phyloP scores from a whole-genome alignment of 2,329 filamentous ascomycete genomes.

The Paraconiothyrium brasiliense region DNA sequence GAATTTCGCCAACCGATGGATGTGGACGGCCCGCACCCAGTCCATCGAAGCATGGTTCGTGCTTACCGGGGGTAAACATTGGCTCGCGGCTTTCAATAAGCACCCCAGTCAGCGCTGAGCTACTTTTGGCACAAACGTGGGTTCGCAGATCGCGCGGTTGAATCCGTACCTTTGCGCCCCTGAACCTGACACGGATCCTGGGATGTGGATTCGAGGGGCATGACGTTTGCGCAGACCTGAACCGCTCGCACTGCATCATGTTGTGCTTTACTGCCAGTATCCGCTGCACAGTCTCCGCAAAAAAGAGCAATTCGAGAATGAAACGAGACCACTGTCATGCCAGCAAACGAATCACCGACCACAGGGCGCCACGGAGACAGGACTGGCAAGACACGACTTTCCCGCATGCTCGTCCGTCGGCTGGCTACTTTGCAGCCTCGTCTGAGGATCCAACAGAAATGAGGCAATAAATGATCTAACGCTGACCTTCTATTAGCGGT shows the following conservation, averaged over 20 bases:
- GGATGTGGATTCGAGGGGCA: constrained; percentile 14
- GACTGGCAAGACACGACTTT: constrained; percentile 22
- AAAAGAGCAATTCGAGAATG: constrained; percentile 4
- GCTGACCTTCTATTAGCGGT: constrained; percentile 47
- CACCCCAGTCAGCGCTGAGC: constrained; percentile 30
- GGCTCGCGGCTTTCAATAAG: constrained; percentile 29
- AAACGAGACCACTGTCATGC: constrained; percentile 15
- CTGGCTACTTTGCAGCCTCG: constrained; percentile 27
- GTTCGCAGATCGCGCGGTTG: constrained; percentile 52
- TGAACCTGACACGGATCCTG: constrained; percentile 24
- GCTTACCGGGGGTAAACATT: constrained; percentile 24
- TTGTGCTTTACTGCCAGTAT: constrained; percentile 14
- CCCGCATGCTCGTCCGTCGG: constrained; percentile 26
- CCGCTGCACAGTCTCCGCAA: constrained; percentile 16
- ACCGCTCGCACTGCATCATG: constrained; percentile 18
- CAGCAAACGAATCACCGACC: constrained; percentile 23
- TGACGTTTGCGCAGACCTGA: constrained; percentile 15
- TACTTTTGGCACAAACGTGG: constrained; percentile 47
- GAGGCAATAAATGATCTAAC: constrained; percentile 43
- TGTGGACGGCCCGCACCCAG: constrained; percentile 15
- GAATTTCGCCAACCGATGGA: constrained; percentile 15
- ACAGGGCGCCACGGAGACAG: constrained; percentile 28
- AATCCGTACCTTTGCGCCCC: constrained; percentile 36
- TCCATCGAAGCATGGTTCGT: constrained; percentile 13
- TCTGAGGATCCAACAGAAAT: constrained; percentile 41